A percentile compares a stretch with the other conserved stretches of the same genome.
Conservation (phyloP, 805 yeast genomes). For the Kodamaea sagamina region DNA sequence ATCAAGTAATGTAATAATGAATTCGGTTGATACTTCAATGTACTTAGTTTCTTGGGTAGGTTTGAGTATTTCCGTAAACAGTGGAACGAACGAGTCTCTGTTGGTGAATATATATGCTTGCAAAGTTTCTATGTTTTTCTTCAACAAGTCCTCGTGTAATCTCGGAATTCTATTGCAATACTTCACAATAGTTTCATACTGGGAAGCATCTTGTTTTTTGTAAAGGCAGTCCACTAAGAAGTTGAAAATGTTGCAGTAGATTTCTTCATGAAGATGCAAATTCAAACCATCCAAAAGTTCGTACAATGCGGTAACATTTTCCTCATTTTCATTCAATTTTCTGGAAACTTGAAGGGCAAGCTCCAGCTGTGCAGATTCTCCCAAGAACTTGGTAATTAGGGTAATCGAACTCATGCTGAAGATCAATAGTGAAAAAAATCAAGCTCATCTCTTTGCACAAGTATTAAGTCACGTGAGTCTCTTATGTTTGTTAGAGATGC, state of each 20-base stretch:
- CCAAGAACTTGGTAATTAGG: slow-evolving; percentile 29
- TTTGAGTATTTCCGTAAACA: slow-evolving; percentile 4
- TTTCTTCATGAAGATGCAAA: slow-evolving; percentile 6
- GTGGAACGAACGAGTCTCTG: slow-evolving; percentile 9
- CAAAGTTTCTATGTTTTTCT: slow-evolving; percentile 1
- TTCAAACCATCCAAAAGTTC: slow-evolving; percentile 29
- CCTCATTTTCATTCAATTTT: slow-evolving; percentile 18
- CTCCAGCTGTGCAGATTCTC: slow-evolving; percentile 21
- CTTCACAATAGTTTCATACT: slow-evolving; percentile 16
- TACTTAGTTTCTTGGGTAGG: neutral
- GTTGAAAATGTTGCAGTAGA: slow-evolving; percentile 12
- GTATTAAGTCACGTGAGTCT: slow-evolving; percentile 9
- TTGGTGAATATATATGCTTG: slow-evolving; percentile 5
- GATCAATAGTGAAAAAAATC: slow-evolving; percentile 1
- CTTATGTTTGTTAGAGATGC: no score
- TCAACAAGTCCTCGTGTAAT: slow-evolving; percentile 18
- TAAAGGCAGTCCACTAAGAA: slow-evolving; percentile 10
- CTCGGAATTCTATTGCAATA: slow-evolving; percentile 19
- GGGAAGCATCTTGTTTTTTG: slow-evolving; percentile 4
- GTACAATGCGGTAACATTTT: slow-evolving; percentile 23
- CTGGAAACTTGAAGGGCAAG: slow-evolving; percentile 24
- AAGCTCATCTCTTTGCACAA: slow-evolving; percentile 2
- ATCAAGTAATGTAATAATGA: slow-evolving; percentile 8
- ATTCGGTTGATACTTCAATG: neutral
- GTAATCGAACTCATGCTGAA: slow-evolving; percentile 15